Percentiles rank a stretch among this genome's conserved stretches.
Conservation (phyloP, 139 green algal genomes). For the Nannochloris sp. region DNA sequence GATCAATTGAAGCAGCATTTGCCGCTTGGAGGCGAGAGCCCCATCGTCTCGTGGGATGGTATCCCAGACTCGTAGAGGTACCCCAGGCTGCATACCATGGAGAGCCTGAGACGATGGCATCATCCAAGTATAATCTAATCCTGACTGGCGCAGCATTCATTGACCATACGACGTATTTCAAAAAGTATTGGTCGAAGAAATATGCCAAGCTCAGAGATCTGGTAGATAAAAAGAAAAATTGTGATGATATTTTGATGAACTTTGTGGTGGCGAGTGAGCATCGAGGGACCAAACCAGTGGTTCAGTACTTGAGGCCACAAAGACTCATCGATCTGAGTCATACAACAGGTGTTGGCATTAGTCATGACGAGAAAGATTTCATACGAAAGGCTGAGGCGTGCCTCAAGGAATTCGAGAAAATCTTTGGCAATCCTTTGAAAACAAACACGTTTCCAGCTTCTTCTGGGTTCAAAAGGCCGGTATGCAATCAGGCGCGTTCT, state of each 20-base stretch:
- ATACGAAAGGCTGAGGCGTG: not conserved
- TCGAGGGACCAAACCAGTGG: not conserved
- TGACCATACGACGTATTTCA: constrained; percentile 22
- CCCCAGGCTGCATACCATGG: constrained; percentile 14
- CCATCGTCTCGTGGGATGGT: constrained; percentile 29
- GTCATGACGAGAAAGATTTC: constrained; percentile 6
- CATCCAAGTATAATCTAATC: constrained; percentile 32
- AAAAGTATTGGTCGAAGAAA: constrained; percentile 19
- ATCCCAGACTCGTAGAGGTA: constrained; percentile 19
- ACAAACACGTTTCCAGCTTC: constrained; percentile 12
- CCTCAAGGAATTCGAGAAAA: not conserved
- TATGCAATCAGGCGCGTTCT: constrained; percentile 16
- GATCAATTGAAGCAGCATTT: constrained; percentile 27
- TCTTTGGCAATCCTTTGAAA: not conserved
- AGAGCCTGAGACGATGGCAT: constrained; percentile 10
- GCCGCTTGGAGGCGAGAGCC: constrained; percentile 15
- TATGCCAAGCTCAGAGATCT: constrained; percentile 2
- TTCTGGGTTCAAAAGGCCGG: not conserved
- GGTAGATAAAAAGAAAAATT: constrained; percentile 40
- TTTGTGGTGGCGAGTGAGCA: constrained; percentile 31
- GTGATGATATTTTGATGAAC: constrained; percentile 42
- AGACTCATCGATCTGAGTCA: constrained; percentile 3
- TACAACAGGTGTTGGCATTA: constrained; percentile 3
- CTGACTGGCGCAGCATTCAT: constrained; percentile 41
- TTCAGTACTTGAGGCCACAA: not conserved